Conservation (phyloP, 2,329 filamentous ascomycete genomes). For the Talaromyces piceae region DNA sequence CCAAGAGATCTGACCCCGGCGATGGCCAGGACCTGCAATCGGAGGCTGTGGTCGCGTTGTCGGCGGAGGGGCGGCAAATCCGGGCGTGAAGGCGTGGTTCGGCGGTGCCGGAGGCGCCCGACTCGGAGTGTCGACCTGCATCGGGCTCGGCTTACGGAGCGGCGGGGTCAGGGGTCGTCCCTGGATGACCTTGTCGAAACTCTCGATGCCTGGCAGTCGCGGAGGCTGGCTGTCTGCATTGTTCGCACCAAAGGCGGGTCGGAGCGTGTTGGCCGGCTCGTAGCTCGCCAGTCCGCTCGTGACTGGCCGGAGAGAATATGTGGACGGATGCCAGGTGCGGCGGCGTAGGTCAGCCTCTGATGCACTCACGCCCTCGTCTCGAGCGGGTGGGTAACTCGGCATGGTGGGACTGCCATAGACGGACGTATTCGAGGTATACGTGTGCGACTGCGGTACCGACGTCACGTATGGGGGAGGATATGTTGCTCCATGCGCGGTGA, state of each 20-base stretch:
- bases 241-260: constrained; percentile 49
- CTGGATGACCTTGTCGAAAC: constrained; percentile 69
- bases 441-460: constrained; percentile 50
- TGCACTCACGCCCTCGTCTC: constrained; percentile 27
- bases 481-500: constrained; percentile 54
- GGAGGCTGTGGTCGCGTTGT: constrained; percentile 32
- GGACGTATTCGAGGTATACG: constrained; percentile 51
- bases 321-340: constrained; percentile 79
- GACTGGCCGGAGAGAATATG: constrained; percentile 55
- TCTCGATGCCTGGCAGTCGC: constrained; percentile 82
- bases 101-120: constrained; percentile 29
- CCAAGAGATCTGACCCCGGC: constrained; percentile 42
- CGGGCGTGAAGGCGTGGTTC: constrained; percentile 24
- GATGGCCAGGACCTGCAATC: constrained; percentile 38
- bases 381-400: constrained; percentile 46
- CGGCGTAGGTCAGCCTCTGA: constrained; percentile 72
- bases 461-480: constrained; percentile 52
- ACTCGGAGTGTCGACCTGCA: constrained; percentile 60
- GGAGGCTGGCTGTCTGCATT: constrained; percentile 51
- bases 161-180: constrained; percentile 56
- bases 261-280: constrained; percentile 52
- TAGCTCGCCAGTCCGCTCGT: constrained; percentile 71
- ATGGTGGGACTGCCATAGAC: constrained; percentile 61
- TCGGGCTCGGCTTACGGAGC: constrained; percentile 62
- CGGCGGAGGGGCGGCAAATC: constrained; percentile 26